Base-by-base conservation (phyloP, 78 protist genomes). In the Speleostelium caveatum region DNA sequence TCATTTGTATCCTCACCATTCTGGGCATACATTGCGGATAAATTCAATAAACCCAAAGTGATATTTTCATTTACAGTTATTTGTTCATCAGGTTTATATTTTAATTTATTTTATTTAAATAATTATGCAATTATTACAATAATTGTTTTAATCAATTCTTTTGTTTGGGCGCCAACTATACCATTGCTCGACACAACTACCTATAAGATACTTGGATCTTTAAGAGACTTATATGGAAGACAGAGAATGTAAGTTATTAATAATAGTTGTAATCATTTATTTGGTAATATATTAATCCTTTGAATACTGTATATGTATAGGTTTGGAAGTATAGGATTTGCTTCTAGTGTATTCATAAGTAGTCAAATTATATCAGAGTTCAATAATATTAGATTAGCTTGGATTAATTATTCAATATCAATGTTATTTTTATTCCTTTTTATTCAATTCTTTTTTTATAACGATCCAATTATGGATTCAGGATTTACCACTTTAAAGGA, bases 241-340 rank as follows among this genome's bases (percentile, higher is more conserved):
- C n/a, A n/a, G n/a, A n/a, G n/a, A n/a, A 58, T n/a, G 63, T n/a
- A 58, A 19, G 63, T n/a, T 19, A 19, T 16, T n/a, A 58, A 19
- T 8, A 58, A 58, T n/a, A 6, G 7, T 19, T 58, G 10, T 58
- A 58, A 58, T 58, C 24, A 6, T 19, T 19, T 58, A 4, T 58
- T 19, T 19, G 7, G 4, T 16, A 58, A 58, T n/a, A 16, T 16
- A 58, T n/a, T n/a, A 19, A 67, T 42, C 6, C 3, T 38, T 24
- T 32, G 10, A 24, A 14, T 30, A 49, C 2, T 73, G 55, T 61
- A 10, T 73, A 73, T 73, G 79, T 61, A 55, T 32, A 73, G 21
- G 63, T 67, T 36, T 56, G 91, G 91, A 5, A 69, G 79, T 69
- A 17, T 83, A 63, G 67, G 73, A 28, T 83, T 83, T 71, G 68